Conservation (phyloP, 2,329 filamentous ascomycete genomes). For the Rugonectria rugulosa region DNA sequence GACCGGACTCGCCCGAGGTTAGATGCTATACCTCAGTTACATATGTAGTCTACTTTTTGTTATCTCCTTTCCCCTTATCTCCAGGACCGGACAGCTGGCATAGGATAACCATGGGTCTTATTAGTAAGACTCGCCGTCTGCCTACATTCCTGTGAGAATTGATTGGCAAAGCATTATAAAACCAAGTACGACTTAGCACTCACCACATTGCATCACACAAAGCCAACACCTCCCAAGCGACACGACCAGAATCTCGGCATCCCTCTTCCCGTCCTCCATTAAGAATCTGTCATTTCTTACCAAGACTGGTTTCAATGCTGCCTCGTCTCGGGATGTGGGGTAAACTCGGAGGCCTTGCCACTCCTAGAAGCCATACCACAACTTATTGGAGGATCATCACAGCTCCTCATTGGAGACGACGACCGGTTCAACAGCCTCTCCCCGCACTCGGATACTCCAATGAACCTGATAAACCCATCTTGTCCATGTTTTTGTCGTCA, state of each 20-base stretch:
- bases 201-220: not conserved
- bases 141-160: too few relatives aligned
- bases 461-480: not conserved
- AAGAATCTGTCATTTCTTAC: not conserved
- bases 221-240: too few relatives aligned
- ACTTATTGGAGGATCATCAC: not conserved
- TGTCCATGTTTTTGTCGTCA: not conserved
- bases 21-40: not conserved
- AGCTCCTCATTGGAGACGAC: slow-evolving; percentile 6
- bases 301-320: not conserved
- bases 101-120: too few relatives aligned
- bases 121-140: too few relatives aligned
- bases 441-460: not conserved
- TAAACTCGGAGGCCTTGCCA: slow-evolving; percentile 1
- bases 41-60: too few relatives aligned
- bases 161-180: too few relatives aligned
- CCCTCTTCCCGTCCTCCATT: too few relatives aligned
- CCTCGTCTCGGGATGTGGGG: slow-evolving; percentile 6
- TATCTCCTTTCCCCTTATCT: too few relatives aligned
- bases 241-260: too few relatives aligned
- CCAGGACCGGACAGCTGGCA: too few relatives aligned
- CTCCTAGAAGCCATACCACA: not conserved
- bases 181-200: too few relatives aligned
- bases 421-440: not conserved
- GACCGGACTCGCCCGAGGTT: slow-evolving; percentile 1